phyloP scores from a whole-genome alignment of 164 flowering plant species.

The Vitis amurensis region DNA sequence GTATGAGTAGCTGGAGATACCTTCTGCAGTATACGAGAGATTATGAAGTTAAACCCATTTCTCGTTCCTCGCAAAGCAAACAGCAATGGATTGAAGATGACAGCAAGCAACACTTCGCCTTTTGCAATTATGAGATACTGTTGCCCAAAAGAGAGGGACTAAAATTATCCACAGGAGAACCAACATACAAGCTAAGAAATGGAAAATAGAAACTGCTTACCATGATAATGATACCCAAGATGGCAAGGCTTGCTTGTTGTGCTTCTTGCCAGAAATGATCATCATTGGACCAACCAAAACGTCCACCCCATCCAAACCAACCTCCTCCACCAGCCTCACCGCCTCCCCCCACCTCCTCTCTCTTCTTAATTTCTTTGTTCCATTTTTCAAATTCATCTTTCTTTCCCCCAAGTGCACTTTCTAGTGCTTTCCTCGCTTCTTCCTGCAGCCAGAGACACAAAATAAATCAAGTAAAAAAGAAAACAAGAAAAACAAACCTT shows the following conservation, averaged over 20 bases:
- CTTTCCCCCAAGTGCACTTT: constrained; percentile 89
- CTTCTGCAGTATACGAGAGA: constrained; percentile 34
- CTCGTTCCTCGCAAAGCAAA: constrained; percentile 64
- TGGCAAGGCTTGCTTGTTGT: constrained; percentile 62
- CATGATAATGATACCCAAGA: constrained; percentile 61
- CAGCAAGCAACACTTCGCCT: constrained; percentile 75
- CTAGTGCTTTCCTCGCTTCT: constrained; percentile 87
- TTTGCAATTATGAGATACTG: constrained; percentile 81
- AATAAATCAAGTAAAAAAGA: not conserved
- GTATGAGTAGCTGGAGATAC: constrained; percentile 21
- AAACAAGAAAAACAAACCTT: not conserved
- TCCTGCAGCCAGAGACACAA: constrained; percentile 46
- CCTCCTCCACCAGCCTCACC: constrained; percentile 70
- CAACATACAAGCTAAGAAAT: not conserved
- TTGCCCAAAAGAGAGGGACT: not conserved
- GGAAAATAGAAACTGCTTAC: constrained; percentile 35
- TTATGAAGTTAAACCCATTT: constrained; percentile 39
- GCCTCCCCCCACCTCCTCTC: constrained; percentile 73
- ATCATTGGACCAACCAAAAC: constrained; percentile 73
- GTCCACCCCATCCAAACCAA: constrained; percentile 79
- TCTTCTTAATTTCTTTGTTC: constrained; percentile 80
- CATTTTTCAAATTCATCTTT: constrained; percentile 84
- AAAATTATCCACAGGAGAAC: not conserved
- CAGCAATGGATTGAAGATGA: constrained; percentile 69
- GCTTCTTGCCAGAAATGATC: constrained; percentile 89